Percentiles rank a stretch among this genome's conserved stretches.
Evolutionary conservation across 345 rosid species (phyloP).

Genomic region (Melastoma malabathricum): DNA sequence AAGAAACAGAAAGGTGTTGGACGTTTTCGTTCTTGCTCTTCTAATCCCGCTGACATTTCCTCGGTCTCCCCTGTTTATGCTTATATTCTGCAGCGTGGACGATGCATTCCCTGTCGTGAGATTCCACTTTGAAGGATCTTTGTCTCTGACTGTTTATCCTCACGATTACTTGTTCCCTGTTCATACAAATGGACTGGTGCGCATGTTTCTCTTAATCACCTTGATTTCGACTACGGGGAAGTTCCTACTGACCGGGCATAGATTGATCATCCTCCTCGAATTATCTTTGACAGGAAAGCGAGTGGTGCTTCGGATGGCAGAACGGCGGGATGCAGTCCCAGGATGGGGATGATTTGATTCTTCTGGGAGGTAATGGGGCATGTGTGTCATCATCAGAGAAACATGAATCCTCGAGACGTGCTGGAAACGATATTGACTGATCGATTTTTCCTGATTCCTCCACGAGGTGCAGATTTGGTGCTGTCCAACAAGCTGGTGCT

Average conservation of each 20-base stretch:
- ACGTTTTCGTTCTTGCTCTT: too few species aligned
- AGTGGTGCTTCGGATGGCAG: conserved; percentile 83
- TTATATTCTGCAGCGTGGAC: conserved; percentile 38
- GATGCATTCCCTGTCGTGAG: conserved; percentile 55
- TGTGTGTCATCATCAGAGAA: too few species aligned
- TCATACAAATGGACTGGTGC: conserved; percentile 32
- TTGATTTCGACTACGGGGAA: background rate
- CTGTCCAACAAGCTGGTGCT: conserved; percentile 70
- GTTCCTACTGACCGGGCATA: background rate
- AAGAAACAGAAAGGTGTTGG: conserved; percentile 13
- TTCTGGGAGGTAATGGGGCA: conserved; percentile 58
- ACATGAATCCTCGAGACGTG: too few species aligned
- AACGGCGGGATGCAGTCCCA: conserved; percentile 38
- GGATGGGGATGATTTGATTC: conserved; percentile 45
- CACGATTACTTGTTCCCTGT: conserved; percentile 58
- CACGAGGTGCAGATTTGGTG: conserved; percentile 48
- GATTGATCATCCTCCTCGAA: conserved; percentile 1
- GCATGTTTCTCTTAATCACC: background rate
- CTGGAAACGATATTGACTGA: background rate
- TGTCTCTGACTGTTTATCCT: conserved; percentile 41
- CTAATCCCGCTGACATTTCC: too few species aligned
- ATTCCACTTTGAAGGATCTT: conserved; percentile 50
- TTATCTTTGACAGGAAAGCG: conserved; percentile 26
- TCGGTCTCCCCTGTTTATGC: background rate
- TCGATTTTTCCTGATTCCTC: background rate